Evolutionary conservation across 768 basidiomycete genomes (phyloP).

Genomic region (Rhizopogon roseolus): DNA sequence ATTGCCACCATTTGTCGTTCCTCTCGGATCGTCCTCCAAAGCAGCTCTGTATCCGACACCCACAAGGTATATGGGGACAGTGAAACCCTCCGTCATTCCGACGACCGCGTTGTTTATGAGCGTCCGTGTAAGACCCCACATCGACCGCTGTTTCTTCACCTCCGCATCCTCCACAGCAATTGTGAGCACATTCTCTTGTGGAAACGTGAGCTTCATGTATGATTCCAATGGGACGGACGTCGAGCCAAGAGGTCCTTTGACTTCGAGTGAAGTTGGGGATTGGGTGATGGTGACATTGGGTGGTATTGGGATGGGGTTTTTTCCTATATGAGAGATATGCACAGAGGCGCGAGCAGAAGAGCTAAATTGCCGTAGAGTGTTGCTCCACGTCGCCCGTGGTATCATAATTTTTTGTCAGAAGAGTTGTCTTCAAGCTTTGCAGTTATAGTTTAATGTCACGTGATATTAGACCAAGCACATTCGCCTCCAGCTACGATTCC

Average conservation of each 20-base stretch:
- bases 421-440: no score
- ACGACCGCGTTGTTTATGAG: constrained; percentile 85
- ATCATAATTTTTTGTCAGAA: constrained; percentile 5
- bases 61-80: constrained; percentile 79
- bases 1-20: constrained; percentile 47
- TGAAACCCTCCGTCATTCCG: constrained; percentile 88
- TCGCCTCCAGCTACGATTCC: not conserved
- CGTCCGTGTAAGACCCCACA: constrained; percentile 95
- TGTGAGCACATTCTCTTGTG: constrained; percentile 27
- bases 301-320: constrained; percentile 55
- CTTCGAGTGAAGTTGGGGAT: constrained; percentile 35
- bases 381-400: constrained; percentile 12
- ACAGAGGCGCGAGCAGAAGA: constrained; percentile 44
- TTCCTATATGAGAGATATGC: constrained; percentile 55
- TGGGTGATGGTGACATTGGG: constrained; percentile 38
- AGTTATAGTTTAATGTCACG: not conserved
- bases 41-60: constrained; percentile 93
- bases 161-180: constrained; percentile 53
- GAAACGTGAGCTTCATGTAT: constrained; percentile 37
- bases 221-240: constrained; percentile 43
- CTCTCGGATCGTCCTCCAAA: constrained; percentile 76
- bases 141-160: constrained; percentile 73
- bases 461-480: not conserved
- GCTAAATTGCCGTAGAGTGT: constrained; percentile 38
- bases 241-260: constrained; percentile 56